Base-by-base conservation (phyloP, 2,329 filamentous ascomycete genomes). In the Cordyceps pruinosa region DNA sequence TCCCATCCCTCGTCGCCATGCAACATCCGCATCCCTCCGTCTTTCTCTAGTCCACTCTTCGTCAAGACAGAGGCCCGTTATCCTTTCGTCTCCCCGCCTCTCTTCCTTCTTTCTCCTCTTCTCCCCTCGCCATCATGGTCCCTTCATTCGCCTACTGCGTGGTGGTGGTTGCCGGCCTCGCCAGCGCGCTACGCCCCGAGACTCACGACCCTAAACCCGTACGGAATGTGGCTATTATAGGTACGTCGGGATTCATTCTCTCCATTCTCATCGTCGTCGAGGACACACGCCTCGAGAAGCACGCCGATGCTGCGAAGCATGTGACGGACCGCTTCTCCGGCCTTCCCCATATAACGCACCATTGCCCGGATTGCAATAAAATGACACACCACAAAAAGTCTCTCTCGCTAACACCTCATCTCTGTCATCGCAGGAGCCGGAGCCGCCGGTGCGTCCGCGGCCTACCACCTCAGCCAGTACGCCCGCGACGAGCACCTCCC, bases 391-490 rank as follows among this genome's bases (percentile, higher is more conserved):
- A n/a, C n/a, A n/a, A n/a, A n/a, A n/a, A n/a, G n/a, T n/a, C n/a
- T n/a, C n/a, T n/a, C n/a, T 42, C 17, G 32, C 53, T 56, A 25
- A 56, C 21, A 41, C n/a, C 32, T 25, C 4, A 25, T 19, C 30
- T 19, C 30, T n/a, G n/a, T 1, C 19, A 26, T 46, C 28, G 45
- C 61, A 96, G 93, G 94, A 60, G 93, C 93, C 63, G 94, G 94
- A 47, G 87, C 94, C 44, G 93, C 85, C 30, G 94, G 94, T 30
- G 84, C 94, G 5, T 96, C 92, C 2, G 78, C 91, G 3, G 92
- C 94, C 1, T 96, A 94, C 71, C 84, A 93, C 66, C 77, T 99
- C 47, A 79, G 80, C 39, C 83, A 87, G 66, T 92, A 86, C 69
- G 87, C 89, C 23, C 72, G 81, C 4, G 72, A 82, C 58, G 76